phyloP scores from a whole-genome alignment of 2,329 filamentous ascomycete species.

The Cryphonectria nitschkei region DNA sequence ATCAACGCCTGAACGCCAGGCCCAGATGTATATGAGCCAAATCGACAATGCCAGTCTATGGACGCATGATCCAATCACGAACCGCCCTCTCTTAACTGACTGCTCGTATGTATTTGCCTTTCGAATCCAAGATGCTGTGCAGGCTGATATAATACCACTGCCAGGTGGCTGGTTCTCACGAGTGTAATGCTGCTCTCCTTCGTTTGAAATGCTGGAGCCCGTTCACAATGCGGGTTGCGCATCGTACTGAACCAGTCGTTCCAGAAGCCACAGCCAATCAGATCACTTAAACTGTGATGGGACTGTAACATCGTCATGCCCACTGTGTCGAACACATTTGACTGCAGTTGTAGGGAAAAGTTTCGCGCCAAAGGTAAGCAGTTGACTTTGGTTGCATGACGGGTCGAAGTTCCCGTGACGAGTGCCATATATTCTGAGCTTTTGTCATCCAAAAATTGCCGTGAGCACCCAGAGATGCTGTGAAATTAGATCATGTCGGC shows the following conservation, averaged over 20 bases:
- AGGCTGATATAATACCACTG: no score
- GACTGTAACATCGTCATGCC: neutral
- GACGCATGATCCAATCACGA: neutral
- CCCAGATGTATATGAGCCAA: conserved; percentile 2
- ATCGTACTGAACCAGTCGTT: neutral
- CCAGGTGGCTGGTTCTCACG: neutral
- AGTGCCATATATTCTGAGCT: neutral
- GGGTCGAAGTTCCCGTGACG: neutral
- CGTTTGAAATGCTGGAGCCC: neutral
- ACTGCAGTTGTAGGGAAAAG: neutral
- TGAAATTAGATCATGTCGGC: neutral
- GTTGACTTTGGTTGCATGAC: neutral
- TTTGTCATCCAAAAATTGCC: neutral
- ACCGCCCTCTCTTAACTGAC: neutral
- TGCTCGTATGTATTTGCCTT: neutral
- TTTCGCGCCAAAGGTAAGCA: no score
- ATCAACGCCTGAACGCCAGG: conserved; percentile 1
- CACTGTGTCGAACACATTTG: neutral
- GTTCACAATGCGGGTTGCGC: neutral
- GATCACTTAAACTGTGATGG: neutral
- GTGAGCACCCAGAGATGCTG: neutral
- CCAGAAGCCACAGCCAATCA: neutral
- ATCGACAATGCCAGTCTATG: conserved; percentile 4
- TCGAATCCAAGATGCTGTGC: neutral
- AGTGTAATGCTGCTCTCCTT: neutral